A percentile compares a stretch with the other conserved stretches of the same genome.
phyloP scores from a whole-genome alignment of 441 rosid species.

The Erodium moschatum region DNA sequence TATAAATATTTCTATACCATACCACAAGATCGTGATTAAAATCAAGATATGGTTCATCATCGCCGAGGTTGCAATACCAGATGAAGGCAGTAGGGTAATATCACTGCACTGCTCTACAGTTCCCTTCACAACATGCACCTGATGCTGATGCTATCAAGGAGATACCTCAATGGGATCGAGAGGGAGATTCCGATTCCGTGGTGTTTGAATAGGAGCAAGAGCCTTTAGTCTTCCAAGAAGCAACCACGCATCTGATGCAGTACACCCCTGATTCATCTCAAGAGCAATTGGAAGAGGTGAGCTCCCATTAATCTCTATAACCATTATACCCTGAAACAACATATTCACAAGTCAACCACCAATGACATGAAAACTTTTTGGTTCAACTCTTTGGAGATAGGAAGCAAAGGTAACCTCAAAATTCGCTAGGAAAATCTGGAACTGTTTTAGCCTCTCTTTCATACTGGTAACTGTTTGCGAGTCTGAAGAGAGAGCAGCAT shows the following conservation, averaged over 20 bases:
- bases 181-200: conserved; percentile 7
- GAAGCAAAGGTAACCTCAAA: conserved; percentile 47
- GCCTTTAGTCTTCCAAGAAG: conserved; percentile 57
- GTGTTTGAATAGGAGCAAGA: conserved; percentile 20
- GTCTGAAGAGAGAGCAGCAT: conserved; percentile 66
- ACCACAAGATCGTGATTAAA: no score
- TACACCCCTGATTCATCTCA: conserved; percentile 69
- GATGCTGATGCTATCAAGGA: conserved; percentile 29
- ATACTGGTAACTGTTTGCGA: conserved; percentile 30
- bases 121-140: background rate
- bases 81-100: no score
- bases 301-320: conserved; percentile 48
- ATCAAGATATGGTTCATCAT: no score
- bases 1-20: no score
- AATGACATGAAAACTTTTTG: no score
- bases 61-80: no score
- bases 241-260: conserved; percentile 59
- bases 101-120: background rate
- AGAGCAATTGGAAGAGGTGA: conserved; percentile 57
- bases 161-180: conserved; percentile 35
- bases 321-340: conserved; percentile 63
- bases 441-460: conserved; percentile 59
- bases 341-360: no score
- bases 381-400: no score
- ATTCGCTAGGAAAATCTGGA: conserved; percentile 56